phyloP scores from a whole-genome alignment of 2,329 filamentous ascomycete genomes.

The Drechslera avenae region DNA sequence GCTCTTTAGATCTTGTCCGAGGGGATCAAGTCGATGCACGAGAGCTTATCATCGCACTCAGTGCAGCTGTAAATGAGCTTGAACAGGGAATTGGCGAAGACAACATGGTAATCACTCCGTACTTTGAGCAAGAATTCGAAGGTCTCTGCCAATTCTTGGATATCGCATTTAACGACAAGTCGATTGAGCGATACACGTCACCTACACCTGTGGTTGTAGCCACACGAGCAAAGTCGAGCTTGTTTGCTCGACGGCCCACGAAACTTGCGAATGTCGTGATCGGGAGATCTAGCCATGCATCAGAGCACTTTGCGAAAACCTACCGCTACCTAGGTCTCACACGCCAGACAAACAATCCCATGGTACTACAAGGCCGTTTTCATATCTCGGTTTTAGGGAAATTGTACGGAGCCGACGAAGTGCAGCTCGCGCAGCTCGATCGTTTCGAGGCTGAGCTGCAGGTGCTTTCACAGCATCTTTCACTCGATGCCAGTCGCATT shows the following conservation, averaged over 20 bases:
- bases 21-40: slow-evolving; percentile 35
- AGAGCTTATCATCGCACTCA: slow-evolving; percentile 38
- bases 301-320: slow-evolving; percentile 29
- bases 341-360: slow-evolving; percentile 23
- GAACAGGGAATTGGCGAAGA: slow-evolving; percentile 38
- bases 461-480: slow-evolving; percentile 45
- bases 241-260: slow-evolving; percentile 47
- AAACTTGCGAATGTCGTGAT: slow-evolving; percentile 22
- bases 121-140: slow-evolving; percentile 47
- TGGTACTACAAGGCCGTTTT: slow-evolving; percentile 37
- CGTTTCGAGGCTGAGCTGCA: slow-evolving; percentile 50
- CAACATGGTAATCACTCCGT: slow-evolving; percentile 33
- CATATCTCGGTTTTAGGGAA: slow-evolving; percentile 38
- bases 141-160: slow-evolving; percentile 47
- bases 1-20: slow-evolving; percentile 40
- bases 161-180: slow-evolving; percentile 23
- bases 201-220: slow-evolving; percentile 20
- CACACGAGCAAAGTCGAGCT: slow-evolving; percentile 33
- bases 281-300: slow-evolving; percentile 14
- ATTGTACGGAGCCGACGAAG: slow-evolving; percentile 39
- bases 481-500: slow-evolving; percentile 42
- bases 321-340: slow-evolving; percentile 35
- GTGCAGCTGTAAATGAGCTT: slow-evolving; percentile 36
- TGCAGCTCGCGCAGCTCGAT: slow-evolving; percentile 48
- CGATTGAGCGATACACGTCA: slow-evolving; percentile 6